These are phyloP conservation scores for Colletotrichum simmondsii DNA, from an alignment of 2,329 filamentous ascomycete species.

Conservation along the genomic window DNA sequence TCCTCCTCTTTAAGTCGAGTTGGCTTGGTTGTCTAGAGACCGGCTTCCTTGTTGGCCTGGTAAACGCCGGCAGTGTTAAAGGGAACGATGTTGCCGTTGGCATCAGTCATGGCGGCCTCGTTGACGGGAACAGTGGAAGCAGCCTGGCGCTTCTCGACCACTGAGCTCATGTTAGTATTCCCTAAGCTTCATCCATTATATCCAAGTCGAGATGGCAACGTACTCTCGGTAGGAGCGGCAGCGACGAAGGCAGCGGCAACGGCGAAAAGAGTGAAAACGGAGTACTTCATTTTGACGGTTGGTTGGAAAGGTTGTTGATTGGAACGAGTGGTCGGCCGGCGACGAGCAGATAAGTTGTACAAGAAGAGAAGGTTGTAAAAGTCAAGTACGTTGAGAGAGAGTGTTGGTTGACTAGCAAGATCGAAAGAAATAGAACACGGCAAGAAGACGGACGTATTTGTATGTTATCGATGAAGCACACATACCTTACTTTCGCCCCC, in stretches of 20 bases:
- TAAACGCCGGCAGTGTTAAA: constrained; percentile 57
- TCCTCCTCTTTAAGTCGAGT: constrained; percentile 3
- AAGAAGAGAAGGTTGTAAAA: constrained; percentile 38
- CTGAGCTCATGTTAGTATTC: constrained; percentile 38
- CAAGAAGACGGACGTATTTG: constrained; percentile 39
- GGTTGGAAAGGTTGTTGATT: constrained; percentile 36
- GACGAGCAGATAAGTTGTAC: constrained; percentile 54
- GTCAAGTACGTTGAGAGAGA: constrained; percentile 27
- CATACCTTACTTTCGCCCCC: not conserved
- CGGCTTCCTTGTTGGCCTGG: constrained; percentile 49
- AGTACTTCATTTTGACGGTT: constrained; percentile 65
- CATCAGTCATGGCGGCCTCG: constrained; percentile 58
- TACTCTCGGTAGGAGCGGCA: constrained; percentile 40
- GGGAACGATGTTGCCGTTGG: constrained; percentile 55
- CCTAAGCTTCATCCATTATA: not conserved
- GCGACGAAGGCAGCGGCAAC: constrained; percentile 59
- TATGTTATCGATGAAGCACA: constrained; percentile 32
- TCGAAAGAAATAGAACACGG: constrained; percentile 31
- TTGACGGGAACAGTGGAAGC: constrained; percentile 45
- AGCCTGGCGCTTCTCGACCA: constrained; percentile 46
- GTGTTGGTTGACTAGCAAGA: constrained; percentile 12
- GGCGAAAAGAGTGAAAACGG: constrained; percentile 56
- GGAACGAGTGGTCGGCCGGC: constrained; percentile 60
- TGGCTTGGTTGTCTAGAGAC: constrained; percentile 42
- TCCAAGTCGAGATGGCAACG: not conserved